Conservation (phyloP, 108 stramenopile genomes). For the Discostella pseudostelligera region DNA sequence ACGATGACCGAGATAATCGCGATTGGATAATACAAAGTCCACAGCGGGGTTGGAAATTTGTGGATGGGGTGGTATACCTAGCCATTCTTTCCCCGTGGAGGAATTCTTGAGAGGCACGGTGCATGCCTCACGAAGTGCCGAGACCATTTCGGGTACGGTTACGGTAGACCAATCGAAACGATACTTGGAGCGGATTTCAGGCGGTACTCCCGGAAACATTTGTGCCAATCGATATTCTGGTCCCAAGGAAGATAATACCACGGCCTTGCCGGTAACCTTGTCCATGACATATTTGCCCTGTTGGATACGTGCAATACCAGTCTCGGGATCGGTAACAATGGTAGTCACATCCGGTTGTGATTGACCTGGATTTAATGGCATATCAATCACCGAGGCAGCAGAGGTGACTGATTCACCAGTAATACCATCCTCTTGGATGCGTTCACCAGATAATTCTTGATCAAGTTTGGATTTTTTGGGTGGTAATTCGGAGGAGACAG, state of each 20-base stretch:
- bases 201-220: constrained; percentile 83
- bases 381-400: constrained; percentile 43
- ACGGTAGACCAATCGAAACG: constrained; percentile 66
- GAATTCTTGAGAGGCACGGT: constrained; percentile 42
- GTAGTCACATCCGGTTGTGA: constrained; percentile 69
- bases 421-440: constrained; percentile 38
- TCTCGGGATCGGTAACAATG: constrained; percentile 77
- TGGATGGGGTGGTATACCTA: constrained; percentile 56
- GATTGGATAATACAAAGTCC: constrained; percentile 81
- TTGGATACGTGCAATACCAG: constrained; percentile 70
- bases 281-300: constrained; percentile 86
- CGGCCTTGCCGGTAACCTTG: constrained; percentile 78
- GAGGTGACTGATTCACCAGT: constrained; percentile 33
- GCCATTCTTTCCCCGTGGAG: constrained; percentile 42
- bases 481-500: constrained; percentile 4
- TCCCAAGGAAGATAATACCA: constrained; percentile 62
- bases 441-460: constrained; percentile 32
- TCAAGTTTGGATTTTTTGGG: constrained; percentile 37
- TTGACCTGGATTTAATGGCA: constrained; percentile 45
- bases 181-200: constrained; percentile 55
- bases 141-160: constrained; percentile 71
- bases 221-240: constrained; percentile 80
- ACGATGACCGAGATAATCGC: constrained; percentile 59
- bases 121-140: constrained; percentile 58
- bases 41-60: constrained; percentile 63